Evolutionary conservation across 306 rosid genomes (phyloP).

Genomic region (Cicer pinnatifidum): DNA sequence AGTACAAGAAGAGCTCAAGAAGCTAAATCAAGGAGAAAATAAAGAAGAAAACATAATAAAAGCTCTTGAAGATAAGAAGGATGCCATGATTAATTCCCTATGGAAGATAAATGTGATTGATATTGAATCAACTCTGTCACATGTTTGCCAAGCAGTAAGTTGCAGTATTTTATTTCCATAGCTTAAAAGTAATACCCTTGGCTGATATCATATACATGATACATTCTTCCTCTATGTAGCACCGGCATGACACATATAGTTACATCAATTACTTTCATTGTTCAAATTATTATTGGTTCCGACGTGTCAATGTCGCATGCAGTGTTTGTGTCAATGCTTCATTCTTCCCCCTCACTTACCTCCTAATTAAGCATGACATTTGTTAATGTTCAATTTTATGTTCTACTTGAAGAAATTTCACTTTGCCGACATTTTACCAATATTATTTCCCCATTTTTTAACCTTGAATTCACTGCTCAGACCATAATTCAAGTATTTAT

Average conservation of each 20-base stretch:
- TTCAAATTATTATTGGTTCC: too few relatives aligned
- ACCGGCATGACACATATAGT: too few relatives aligned
- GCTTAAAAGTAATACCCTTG: conserved; percentile 28
- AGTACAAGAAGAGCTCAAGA: conserved; percentile 86
- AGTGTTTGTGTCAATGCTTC: too few relatives aligned
- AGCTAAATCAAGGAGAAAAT: conserved; percentile 66
- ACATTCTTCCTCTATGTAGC: neutral
- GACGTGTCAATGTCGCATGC: too few relatives aligned
- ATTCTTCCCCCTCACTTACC: neutral
- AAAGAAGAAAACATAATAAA: conserved; percentile 70
- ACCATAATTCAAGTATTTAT: conserved; percentile 19
- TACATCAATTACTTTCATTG: too few relatives aligned
- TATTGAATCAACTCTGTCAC: conserved; percentile 88
- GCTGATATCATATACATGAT: neutral
- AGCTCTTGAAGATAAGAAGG: conserved; percentile 82
- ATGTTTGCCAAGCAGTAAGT: conserved; percentile 89
- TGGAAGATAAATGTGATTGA: conserved; percentile 95
- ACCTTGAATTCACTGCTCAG: conserved; percentile 1
- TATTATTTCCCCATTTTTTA: neutral
- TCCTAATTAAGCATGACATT: neutral
- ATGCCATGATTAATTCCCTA: conserved; percentile 78
- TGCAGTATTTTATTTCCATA: conserved; percentile 40
- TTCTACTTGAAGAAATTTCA: neutral
- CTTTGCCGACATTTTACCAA: neutral
- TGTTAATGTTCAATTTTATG: conserved; percentile 1